Conservation (phyloP, 2,329 filamentous ascomycete species). For the Nannizzia gypsea region DNA sequence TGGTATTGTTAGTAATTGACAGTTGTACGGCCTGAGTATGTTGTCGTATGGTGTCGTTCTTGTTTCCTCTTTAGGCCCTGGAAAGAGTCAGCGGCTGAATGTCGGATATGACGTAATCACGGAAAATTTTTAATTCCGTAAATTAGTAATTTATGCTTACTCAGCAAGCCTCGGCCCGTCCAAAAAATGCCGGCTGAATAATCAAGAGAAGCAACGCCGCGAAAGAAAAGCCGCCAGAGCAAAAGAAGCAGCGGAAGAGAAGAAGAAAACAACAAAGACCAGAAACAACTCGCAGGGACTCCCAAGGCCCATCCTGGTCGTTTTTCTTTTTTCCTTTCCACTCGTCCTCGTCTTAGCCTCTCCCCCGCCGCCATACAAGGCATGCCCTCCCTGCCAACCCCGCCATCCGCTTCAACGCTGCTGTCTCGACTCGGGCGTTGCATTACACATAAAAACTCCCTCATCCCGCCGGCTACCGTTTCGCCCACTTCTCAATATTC, state of each 20-base stretch:
- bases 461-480: neutral
- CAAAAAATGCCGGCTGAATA: neutral
- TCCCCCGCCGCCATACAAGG: slow-evolving; percentile 2
- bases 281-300: neutral
- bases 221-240: neutral
- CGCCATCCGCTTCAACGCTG: neutral
- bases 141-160: neutral
- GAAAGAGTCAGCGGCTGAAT: no score
- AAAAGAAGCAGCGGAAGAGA: neutral
- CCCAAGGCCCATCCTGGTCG: neutral
- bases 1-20: no score
- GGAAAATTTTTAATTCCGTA: no score
- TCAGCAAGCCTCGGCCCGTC: neutral
- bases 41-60: no score
- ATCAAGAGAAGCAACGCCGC: neutral
- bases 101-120: no score
- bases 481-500: neutral
- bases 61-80: no score
- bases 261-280: neutral
- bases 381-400: slow-evolving; percentile 9
- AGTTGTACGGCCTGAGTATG: no score
- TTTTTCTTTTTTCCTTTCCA: neutral
- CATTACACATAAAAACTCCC: neutral
- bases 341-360: neutral
- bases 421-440: neutral